These are phyloP conservation scores for Backusella morwellensis DNA, from an alignment of 192 early-diverging fungal species.

Conservation along the genomic window DNA sequence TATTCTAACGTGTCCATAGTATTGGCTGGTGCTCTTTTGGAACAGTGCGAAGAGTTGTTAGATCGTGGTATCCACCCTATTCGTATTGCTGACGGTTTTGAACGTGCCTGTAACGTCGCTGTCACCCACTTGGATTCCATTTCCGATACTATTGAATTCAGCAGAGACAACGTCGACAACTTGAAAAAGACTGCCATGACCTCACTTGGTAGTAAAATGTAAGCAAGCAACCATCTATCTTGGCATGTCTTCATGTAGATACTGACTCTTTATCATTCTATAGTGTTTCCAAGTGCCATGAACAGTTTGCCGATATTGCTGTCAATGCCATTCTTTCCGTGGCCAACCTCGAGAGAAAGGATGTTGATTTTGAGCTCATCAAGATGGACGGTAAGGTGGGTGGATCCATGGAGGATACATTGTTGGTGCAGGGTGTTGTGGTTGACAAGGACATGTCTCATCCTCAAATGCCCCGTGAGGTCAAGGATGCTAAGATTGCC, in stretches of 20 bases:
- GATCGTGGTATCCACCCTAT: slow-evolving; percentile 99
- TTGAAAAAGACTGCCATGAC: slow-evolving; percentile 96
- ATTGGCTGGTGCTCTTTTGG: slow-evolving; percentile 94
- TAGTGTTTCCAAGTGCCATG: slow-evolving; percentile 97
- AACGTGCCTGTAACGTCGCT: slow-evolving; percentile 93
- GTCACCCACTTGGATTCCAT: slow-evolving; percentile 89
- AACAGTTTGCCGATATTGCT: slow-evolving; percentile 97
- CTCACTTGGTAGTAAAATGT: slow-evolving; percentile 98
- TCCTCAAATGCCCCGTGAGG: slow-evolving; percentile 98
- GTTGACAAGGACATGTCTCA: slow-evolving; percentile 99
- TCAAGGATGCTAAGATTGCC: slow-evolving; percentile 94
- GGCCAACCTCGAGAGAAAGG: slow-evolving; percentile 97
- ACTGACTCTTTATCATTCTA: background rate
- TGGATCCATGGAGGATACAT: slow-evolving; percentile 91
- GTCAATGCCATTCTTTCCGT: slow-evolving; percentile 97
- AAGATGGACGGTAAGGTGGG: slow-evolving; percentile 99
- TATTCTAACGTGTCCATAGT: slow-evolving; percentile 46
- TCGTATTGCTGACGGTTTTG: slow-evolving; percentile 98
- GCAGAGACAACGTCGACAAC: slow-evolving; percentile 76
- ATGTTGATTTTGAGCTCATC: slow-evolving; percentile 99
- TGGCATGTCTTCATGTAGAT: background rate
- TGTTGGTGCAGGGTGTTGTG: slow-evolving; percentile 96
- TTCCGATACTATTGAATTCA: slow-evolving; percentile 88
- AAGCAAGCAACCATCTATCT: background rate
- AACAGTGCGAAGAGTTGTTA: slow-evolving; percentile 93